phyloP scores from a whole-genome alignment of 352 stramenopile genomes.

The Pythium guiyangense region DNA sequence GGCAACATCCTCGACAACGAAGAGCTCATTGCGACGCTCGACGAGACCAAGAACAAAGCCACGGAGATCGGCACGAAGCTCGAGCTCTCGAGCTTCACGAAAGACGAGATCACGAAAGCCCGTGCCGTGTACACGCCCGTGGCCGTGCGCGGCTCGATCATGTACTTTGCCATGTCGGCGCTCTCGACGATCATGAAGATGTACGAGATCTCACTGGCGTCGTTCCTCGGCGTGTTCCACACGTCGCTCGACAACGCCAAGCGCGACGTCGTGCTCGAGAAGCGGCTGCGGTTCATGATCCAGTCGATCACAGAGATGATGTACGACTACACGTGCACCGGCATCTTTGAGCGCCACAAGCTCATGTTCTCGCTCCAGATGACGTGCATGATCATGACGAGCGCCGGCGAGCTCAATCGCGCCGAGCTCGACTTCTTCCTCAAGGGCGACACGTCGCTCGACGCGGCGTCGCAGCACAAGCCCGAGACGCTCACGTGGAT shows the following conservation, averaged over 20 bases:
- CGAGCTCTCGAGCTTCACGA: slow-evolving; percentile 91
- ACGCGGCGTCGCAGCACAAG: slow-evolving; percentile 61
- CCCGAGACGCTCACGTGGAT: slow-evolving; percentile 85
- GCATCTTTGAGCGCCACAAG: slow-evolving; percentile 97
- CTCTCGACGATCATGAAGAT: slow-evolving; percentile 93
- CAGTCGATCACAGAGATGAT: slow-evolving; percentile 91
- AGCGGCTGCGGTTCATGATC: slow-evolving; percentile 86
- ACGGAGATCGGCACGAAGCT: slow-evolving; percentile 93
- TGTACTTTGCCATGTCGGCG: slow-evolving; percentile 93
- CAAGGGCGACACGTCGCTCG: slow-evolving; percentile 93
- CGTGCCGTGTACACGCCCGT: slow-evolving; percentile 90
- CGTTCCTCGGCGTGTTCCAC: slow-evolving; percentile 91
- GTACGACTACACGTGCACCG: slow-evolving; percentile 96
- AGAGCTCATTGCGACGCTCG: slow-evolving; percentile 92
- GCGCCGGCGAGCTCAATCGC: slow-evolving; percentile 77
- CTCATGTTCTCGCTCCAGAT: slow-evolving; percentile 97
- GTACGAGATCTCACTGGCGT: slow-evolving; percentile 94
- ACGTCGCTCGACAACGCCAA: slow-evolving; percentile 89
- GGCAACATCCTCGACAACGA: slow-evolving; percentile 95
- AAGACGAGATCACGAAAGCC: slow-evolving; percentile 92
- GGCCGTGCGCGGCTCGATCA: slow-evolving; percentile 88
- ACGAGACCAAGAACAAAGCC: slow-evolving; percentile 94
- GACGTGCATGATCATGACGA: slow-evolving; percentile 94
- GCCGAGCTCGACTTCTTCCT: slow-evolving; percentile 94
- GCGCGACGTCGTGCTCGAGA: slow-evolving; percentile 87